Base-by-base conservation (phyloP, 2,329 filamentous ascomycete species). In the Aspergillus brunneoviolaceus region DNA sequence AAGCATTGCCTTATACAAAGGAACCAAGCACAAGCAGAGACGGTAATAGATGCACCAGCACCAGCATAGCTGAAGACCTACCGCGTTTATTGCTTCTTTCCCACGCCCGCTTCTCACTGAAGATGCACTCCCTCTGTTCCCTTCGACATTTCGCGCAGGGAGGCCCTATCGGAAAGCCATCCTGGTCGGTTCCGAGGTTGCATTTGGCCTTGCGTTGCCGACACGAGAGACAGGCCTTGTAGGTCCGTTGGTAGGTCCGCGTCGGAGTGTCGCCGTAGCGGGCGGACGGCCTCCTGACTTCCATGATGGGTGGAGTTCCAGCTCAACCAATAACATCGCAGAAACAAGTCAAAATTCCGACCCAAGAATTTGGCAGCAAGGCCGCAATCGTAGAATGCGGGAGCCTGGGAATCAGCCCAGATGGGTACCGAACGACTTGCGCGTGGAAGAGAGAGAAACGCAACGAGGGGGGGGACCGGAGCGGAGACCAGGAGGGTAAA, bases 221-320 rank as follows among this genome's bases (percentile, higher is more conserved):
- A 65, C 81, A 84, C 59, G 80, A 78, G 59, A 82, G 78, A 68
- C 81, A 84, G 23, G 81, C 81, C 70, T 84, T 83, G 77, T 84
- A 84, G 42, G 81, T 80, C 61, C 81, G 80, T 70, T 83, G 79
- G 68, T 81, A 82, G 55, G 68, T 66, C 54, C 70, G 71, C 56
- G 70, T 79, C 72, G 63, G 68, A 50, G 57, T 51, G 45, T 62
- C 58, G 52, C 60, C 52, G 48, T 57, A 49, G 52, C 63, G 62
- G 47, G 16, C 39, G 39, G 63, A 64, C 31, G 53, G 55, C 21
- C 58, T 64, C 53, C 67, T 64, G 19, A 60, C 62, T 51, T 70
- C 68, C 68, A 70, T 70, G 21, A 42, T 62, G 47, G 39, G 59
- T 47, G 33, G 55, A 35, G 33, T 19, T 11, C 31, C 10, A 33